Base-by-base conservation (phyloP, 139 green algal genomes). In the Volvox reticuliferus region DNA sequence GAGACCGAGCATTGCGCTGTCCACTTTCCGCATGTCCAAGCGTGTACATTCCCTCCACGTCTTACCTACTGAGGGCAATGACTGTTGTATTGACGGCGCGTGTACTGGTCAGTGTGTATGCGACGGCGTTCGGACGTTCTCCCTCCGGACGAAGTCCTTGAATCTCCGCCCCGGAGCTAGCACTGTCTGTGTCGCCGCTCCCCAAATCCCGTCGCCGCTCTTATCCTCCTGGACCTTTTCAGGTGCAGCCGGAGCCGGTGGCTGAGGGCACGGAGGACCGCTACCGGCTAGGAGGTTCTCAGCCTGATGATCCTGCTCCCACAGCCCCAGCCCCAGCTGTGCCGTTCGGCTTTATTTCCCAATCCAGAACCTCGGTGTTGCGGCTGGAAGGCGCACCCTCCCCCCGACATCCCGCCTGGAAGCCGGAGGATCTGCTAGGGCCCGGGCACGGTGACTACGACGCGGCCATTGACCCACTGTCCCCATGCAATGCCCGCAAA, bases 171-270 rank as follows among this genome's bases (percentile, higher is more conserved):
- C 44, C 44, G 9, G 44, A 14, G 5, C 44, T 9, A 55, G 9
- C 5, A 55, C 44, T 55, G 44, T 55, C 44, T 55, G 44, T 55
- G 44, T 5, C 9, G 44, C 44, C 44, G 44, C 44, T 55, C 44
- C n/a, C n/a, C n/a, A n/a, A n/a, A 9, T 55, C 44, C 44, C 44
- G 44, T 55, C 9, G 44, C 5, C 5, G 9, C 5, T 55, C 44
- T 55, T 5, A 55, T 55, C 44, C 44, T 55, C 44, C 44, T 55
- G 5, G 44, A 55, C 44, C 44, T 55, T 28, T 73, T 16, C 69
- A 89, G 85, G 71, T 89, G 6, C 71, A 89, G n/a, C 85, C 85
- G 12, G 71, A 89, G 71, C 85, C 85, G 12, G 30, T 89, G 1
- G 85, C 85, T 1, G 85, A 89, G 71, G 12, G 35, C 17, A 9